Base-by-base conservation (phyloP, 805 yeast species). In the Torulaspora franciscae region DNA sequence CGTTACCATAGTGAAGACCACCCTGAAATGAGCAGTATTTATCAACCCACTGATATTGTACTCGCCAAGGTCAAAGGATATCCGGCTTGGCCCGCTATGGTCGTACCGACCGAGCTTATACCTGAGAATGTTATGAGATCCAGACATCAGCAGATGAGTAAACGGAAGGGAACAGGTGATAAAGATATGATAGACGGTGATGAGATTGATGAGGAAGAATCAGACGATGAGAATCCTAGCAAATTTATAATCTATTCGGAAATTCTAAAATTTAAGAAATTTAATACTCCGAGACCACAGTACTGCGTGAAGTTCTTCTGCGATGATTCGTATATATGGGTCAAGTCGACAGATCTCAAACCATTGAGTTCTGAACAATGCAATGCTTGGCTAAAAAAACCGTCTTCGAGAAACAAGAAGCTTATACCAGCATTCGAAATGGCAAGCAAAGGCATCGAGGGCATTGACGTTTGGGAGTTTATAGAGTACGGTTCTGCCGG, bases 61-160 rank as follows among this genome's bases (percentile, higher is more conserved):
- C 70, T 87, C 19, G 93, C 93, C 6, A 87, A 87, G 63, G 80
- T 87, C 38, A 87, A 85, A 58, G 95, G 95, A 7, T 87, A 80
- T 59, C 85, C 95, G 2, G 83, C 90, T 33, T 87, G 96, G 96
- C 96, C 96, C 0, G 89, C 90, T 2, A 81, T 86, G 79, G 80
- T 85, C 3, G 74, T 86, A 3, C 82, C 81, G 1, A 75, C 69
- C 47, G 71, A 73, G 13, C 63, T 77, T 6, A 70, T 86, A 5
- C 93, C 95, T 0, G 76, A 68, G 15, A 68, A 72, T 52, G 76
- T 85, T 24, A 51, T 66, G 22, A 61, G 65, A 13, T 73, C 43
- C 15, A 36, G 48, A 43, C 33, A 40, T 15, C 43, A 43, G 17
- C 34, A 36, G 13, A 9, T 17, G 23, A 26, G 29, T 6, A 42